Percentiles rank a stretch among this genome's conserved stretches.
These are phyloP conservation scores for Eucalyptus curtisii DNA, from an alignment of 345 rosid genomes.

Conservation along the genomic window DNA sequence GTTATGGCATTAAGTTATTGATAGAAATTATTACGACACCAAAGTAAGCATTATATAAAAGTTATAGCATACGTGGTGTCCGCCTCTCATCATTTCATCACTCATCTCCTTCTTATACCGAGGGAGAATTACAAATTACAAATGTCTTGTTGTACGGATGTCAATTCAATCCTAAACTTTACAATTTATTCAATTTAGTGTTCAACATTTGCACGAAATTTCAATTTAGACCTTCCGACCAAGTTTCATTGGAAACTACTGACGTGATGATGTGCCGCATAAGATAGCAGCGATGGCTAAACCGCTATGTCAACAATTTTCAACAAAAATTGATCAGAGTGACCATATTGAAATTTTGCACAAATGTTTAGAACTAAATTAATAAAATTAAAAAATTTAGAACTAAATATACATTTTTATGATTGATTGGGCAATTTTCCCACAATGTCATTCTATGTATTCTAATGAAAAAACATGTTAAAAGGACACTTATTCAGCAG, in stretches of 20 bases:
- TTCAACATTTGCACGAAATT: no score
- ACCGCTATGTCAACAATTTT: no score
- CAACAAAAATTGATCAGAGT: neutral
- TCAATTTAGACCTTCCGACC: neutral
- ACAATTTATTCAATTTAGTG: no score
- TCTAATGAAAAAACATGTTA: neutral
- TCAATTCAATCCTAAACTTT: fast-evolving
- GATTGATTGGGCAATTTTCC: neutral
- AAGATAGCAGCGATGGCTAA: fast-evolving
- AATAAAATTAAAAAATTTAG: fast-evolving
- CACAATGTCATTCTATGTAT: neutral
- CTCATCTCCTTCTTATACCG: neutral
- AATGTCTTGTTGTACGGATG: fast-evolving
- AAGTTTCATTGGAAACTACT: fast-evolving
- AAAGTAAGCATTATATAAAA: neutral
- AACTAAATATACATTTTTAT: fast-evolving
- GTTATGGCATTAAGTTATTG: neutral
- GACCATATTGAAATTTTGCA: no score
- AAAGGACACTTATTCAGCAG: neutral
- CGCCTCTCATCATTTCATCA: neutral
- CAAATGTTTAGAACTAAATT: fast-evolving
- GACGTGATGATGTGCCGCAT: fast-evolving
- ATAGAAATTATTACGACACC: neutral
- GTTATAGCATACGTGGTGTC: neutral
- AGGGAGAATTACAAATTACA: neutral